These are phyloP conservation scores for Suillus ampliporus DNA, from an alignment of 768 basidiomycete genomes.

Conservation along the genomic window DNA sequence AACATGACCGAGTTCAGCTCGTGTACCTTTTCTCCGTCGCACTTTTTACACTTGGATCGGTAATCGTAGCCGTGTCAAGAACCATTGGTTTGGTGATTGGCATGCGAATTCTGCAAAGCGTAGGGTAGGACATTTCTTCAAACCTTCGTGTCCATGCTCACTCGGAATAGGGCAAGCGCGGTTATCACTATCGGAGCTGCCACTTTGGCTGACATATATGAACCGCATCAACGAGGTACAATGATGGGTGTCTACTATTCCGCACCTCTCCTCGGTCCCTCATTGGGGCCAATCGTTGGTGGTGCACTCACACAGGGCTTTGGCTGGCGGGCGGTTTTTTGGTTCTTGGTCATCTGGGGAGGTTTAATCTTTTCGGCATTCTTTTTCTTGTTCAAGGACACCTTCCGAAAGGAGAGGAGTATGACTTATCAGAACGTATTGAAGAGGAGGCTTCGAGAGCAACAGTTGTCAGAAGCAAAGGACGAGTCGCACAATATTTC, in stretches of 20 bases:
- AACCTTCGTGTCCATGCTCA: neutral
- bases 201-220: slow-evolving; percentile 81
- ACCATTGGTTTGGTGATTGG: slow-evolving; percentile 65
- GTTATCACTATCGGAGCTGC: slow-evolving; percentile 79
- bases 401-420: slow-evolving; percentile 84
- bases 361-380: slow-evolving; percentile 52
- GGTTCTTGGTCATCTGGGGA: slow-evolving; percentile 60
- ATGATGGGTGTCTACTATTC: too few species aligned
- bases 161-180: slow-evolving; percentile 58
- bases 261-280: too few species aligned
- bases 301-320: slow-evolving; percentile 70
- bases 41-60: slow-evolving; percentile 60
- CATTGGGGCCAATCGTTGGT: slow-evolving; percentile 58
- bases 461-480: slow-evolving; percentile 24
- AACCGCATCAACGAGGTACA: slow-evolving; percentile 36
- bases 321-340: slow-evolving; percentile 85
- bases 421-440: slow-evolving; percentile 75
- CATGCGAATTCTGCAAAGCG: slow-evolving; percentile 69
- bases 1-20: slow-evolving; percentile 37
- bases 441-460: slow-evolving; percentile 44
- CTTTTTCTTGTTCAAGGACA: slow-evolving; percentile 76
- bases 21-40: slow-evolving; percentile 61
- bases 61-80: slow-evolving; percentile 29
- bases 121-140: slow-evolving; percentile 49
- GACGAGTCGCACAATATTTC: slow-evolving; percentile 22